Conservation (phyloP, 345 rosid genomes). For the Tarenaya hassleriana region DNA sequence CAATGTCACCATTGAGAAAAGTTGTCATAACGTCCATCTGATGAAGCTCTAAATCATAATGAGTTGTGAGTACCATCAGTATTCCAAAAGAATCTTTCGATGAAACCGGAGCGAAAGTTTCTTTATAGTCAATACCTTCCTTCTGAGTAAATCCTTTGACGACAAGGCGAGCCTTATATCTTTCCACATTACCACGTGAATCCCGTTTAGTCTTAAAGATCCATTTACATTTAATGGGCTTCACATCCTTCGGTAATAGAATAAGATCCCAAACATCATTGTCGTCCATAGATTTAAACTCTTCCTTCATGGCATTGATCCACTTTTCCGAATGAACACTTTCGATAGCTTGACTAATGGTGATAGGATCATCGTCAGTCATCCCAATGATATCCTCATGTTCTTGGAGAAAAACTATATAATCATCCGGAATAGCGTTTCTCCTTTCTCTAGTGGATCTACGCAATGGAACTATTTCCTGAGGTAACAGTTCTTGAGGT, state of each 20-base stretch:
- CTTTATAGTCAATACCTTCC: not conserved
- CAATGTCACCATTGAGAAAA: conserved; percentile 4
- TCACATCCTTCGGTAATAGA: not conserved
- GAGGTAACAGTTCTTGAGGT: too few species aligned
- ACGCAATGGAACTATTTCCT: too few species aligned
- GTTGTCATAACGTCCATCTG: conserved; percentile 9
- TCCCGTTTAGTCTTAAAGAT: conserved; percentile 6
- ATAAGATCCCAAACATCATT: not conserved
- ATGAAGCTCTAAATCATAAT: conserved; percentile 6
- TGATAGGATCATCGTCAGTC: not conserved
- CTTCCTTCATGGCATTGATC: not conserved
- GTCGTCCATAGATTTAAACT: not conserved
- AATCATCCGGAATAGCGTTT: too few species aligned
- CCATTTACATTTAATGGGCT: conserved; percentile 4
- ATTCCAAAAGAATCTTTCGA: conserved; percentile 5
- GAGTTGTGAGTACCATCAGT: conserved; percentile 1
- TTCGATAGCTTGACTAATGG: conserved; percentile 9
- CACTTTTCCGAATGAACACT: conserved; percentile 13
- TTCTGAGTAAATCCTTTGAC: conserved; percentile 6
- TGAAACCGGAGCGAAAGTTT: not conserved
- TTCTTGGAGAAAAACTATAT: too few species aligned
- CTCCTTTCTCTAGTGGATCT: too few species aligned
- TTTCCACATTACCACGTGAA: not conserved
- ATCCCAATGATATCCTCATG: too few species aligned
- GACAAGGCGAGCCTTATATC: conserved; percentile 3